Evolutionary conservation across 1,284 basidiomycete species (phyloP), one percentile per base, ranked within the genome.

Genomic region (Ganoderma leucocontextum): DNA sequence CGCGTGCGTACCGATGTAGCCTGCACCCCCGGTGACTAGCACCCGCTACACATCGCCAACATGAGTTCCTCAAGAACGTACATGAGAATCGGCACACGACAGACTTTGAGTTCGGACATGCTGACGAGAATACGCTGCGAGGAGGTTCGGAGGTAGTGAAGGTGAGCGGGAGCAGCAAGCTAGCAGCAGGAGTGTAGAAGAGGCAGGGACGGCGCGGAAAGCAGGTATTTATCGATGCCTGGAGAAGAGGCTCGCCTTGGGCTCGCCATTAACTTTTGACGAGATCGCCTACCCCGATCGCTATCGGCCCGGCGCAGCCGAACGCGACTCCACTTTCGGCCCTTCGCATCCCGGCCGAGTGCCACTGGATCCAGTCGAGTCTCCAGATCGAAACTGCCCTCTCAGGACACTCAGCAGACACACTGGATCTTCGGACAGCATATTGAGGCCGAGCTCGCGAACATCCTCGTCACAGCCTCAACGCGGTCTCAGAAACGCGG

Each of bases 21-120:
- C 94, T 71, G 93, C 91, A 65, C 92, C 94, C 60, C 93, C 93
- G 69, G 93, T 95, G 74, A 94, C 92, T 72, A 94, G 83, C 64
- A 94, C 91, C 73, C 88, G 91, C 93, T 82, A 73, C 25, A 62
- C 17, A 35, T 41, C 29, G 33, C 41, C 29, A 25, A 53, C 64
- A 62, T 69, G 39, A 72, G 69, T 38, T 68, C 44, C 60, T 35
- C 52, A 9, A 13, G 49, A 8, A 35, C 15, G 47, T 12, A 42
- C 38, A 33, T 44, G n/a, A 22, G 17, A 38, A 4, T 9, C 22
- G 38, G 13, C 41, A 22, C 13, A 41, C 53, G 59, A 81, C 82
- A 65, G 75, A 86, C 84, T 79, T 83, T 84, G 74, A 86, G 84
- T 58, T 75, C 62, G 38, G 77, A 64, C 74, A 76, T 76, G 59